Evolutionary conservation across 2,329 filamentous ascomycete genomes (phyloP).

Genomic region (Apiospora phragmitis): DNA sequence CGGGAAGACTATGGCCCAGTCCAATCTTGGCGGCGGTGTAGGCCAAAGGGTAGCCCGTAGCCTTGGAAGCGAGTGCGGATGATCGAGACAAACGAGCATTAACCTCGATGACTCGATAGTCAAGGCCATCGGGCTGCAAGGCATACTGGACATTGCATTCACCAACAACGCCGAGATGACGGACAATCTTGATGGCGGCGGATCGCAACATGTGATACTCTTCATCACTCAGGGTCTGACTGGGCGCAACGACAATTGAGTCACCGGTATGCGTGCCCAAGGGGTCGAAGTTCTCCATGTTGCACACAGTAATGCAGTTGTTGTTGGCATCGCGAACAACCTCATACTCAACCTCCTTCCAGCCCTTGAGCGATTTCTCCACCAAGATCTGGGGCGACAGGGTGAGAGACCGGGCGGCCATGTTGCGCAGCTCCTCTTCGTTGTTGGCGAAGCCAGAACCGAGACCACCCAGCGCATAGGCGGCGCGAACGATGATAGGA

Average conservation of each 20-base stretch:
- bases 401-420: conserved; percentile 89
- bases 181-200: conserved; percentile 96
- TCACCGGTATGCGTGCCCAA: conserved; percentile 97
- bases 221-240: conserved; percentile 95
- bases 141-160: conserved; percentile 99
- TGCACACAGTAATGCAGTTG: conserved; percentile 99
- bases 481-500: conserved; percentile 96
- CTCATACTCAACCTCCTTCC: conserved; percentile 99
- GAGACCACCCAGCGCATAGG: conserved; percentile 93
- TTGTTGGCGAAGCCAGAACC: conserved; percentile 96
- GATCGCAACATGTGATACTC: conserved; percentile 99
- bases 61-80: conserved; percentile 95
- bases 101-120: conserved; percentile 98
- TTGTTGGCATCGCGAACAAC: conserved; percentile 95
- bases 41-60: conserved; percentile 93
- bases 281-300: conserved; percentile 98
- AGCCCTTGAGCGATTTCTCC: conserved; percentile 98
- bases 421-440: conserved; percentile 87
- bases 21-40: conserved; percentile 99
- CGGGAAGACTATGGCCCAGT: conserved; percentile 89
- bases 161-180: conserved; percentile 93
- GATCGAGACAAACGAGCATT: conserved; percentile 98
- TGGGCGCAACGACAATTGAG: conserved; percentile 96
- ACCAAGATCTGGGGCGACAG: conserved; percentile 95
- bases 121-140: conserved; percentile 91